Evolutionary conservation across 257 asterid genomes (phyloP).

Genomic region (Primulina huaijiensis): DNA sequence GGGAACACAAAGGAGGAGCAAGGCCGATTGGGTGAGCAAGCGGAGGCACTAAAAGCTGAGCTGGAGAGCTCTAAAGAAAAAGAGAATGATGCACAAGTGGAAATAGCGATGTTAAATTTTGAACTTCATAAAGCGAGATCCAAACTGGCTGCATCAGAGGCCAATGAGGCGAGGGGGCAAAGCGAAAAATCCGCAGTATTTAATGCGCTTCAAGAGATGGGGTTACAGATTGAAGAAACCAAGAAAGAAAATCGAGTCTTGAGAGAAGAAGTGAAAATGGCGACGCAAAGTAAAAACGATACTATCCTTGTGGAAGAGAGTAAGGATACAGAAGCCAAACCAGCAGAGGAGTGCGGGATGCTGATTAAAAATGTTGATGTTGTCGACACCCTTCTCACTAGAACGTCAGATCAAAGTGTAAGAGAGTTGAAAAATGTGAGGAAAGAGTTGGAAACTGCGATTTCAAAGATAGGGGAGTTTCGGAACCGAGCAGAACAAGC

Average conservation of each 20-base stretch:
- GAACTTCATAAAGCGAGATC: constrained; percentile 52
- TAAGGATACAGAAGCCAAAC: neutral
- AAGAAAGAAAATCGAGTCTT: constrained; percentile 36
- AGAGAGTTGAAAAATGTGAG: constrained; percentile 29
- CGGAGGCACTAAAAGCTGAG: constrained; percentile 26
- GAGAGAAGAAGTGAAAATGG: constrained; percentile 25
- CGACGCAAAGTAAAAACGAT: constrained; percentile 24
- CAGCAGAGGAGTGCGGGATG: constrained; percentile 21
- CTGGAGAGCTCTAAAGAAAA: constrained; percentile 36
- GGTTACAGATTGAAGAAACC: constrained; percentile 45
- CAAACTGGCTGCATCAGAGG: constrained; percentile 43
- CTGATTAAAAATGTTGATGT: constrained; percentile 11
- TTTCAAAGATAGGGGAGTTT: constrained; percentile 42
- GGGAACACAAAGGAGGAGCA: constrained; percentile 24
- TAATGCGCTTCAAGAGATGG: constrained; percentile 51
- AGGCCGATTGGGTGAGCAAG: neutral
- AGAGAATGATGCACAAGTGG: constrained; percentile 43
- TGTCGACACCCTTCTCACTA: neutral
- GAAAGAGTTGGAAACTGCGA: constrained; percentile 48
- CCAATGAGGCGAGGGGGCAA: constrained; percentile 44
- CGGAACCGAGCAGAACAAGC: constrained; percentile 79
- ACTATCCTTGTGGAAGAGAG: neutral
- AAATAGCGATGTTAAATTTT: constrained; percentile 45
- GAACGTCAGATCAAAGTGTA: constrained; percentile 12
- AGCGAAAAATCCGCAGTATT: constrained; percentile 41